phyloP scores from a whole-genome alignment of 805 yeast species.

The Pichia membranifaciens region DNA sequence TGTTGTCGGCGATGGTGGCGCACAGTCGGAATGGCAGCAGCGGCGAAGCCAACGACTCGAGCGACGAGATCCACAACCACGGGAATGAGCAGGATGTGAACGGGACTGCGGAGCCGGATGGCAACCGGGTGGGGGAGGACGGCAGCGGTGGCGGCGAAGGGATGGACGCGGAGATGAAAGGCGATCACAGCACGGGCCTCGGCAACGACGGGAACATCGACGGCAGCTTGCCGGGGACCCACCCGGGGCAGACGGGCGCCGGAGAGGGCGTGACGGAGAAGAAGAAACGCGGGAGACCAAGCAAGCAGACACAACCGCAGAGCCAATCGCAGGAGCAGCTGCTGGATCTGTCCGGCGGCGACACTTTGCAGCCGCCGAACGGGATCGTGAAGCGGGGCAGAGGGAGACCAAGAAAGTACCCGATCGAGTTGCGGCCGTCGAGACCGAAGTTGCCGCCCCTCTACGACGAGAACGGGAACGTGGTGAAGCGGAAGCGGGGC shows the following conservation, averaged over 20 bases:
- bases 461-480: slow-evolving; percentile 6
- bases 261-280: neutral
- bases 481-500: slow-evolving; percentile 8
- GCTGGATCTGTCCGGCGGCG: too few relatives aligned
- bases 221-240: too few relatives aligned
- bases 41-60: neutral
- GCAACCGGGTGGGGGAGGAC: neutral
- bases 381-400: slow-evolving; percentile 5
- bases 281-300: slow-evolving; percentile 7
- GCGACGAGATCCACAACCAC: too few relatives aligned
- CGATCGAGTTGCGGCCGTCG: slow-evolving; percentile 9
- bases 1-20: neutral
- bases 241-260: neutral
- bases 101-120: neutral
- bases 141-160: too few relatives aligned
- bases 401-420: slow-evolving; percentile 10
- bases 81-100: neutral
- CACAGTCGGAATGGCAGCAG: neutral
- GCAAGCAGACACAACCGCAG: neutral
- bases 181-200: too few relatives aligned
- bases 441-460: slow-evolving; percentile 7
- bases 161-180: too few relatives aligned
- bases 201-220: too few relatives aligned
- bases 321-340: neutral
- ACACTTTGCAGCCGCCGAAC: neutral